Conservation (phyloP, 352 stramenopile genomes). For the Peronospora tabacina region DNA sequence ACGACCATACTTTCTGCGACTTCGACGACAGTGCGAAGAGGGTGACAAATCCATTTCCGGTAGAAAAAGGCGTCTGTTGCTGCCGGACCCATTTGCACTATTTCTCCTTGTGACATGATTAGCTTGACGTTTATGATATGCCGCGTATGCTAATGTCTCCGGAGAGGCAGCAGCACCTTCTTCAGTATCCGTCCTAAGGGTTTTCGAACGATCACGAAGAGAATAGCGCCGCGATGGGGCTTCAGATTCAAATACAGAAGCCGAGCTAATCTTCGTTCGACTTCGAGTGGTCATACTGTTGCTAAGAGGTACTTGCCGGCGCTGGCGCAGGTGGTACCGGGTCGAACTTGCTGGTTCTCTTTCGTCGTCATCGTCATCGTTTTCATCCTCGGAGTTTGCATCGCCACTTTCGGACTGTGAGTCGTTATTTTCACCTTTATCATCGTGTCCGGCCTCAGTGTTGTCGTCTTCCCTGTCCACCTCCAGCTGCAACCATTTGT, state of each 20-base stretch:
- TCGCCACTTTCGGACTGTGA: slow-evolving; percentile 33
- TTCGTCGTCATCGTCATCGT: slow-evolving; percentile 23
- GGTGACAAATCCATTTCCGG: slow-evolving; percentile 24
- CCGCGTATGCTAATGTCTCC: slow-evolving; percentile 40
- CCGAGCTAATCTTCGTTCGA: slow-evolving; percentile 15
- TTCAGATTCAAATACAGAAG: slow-evolving; percentile 12
- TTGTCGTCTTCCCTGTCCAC: slow-evolving; percentile 17
- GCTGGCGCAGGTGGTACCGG: slow-evolving; percentile 39
- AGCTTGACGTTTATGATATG: slow-evolving; percentile 60
- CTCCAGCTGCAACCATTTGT: slow-evolving; percentile 27
- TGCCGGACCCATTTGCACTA: slow-evolving; percentile 18
- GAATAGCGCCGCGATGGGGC: slow-evolving; percentile 42
- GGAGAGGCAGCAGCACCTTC: slow-evolving; percentile 28
- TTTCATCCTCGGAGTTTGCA: slow-evolving; percentile 23
- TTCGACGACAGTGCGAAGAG: slow-evolving; percentile 14
- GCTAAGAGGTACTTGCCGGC: slow-evolving; percentile 8
- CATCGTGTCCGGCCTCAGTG: slow-evolving; percentile 8
- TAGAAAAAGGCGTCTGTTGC: slow-evolving; percentile 26
- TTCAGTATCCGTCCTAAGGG: slow-evolving; percentile 29
- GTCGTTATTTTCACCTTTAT: slow-evolving; percentile 22
- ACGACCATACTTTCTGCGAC: slow-evolving; percentile 19
- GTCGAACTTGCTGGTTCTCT: slow-evolving; percentile 28
- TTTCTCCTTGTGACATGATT: slow-evolving; percentile 25
- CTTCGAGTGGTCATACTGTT: slow-evolving; percentile 23
- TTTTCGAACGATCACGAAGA: slow-evolving; percentile 65